These are phyloP conservation scores for Prototheca stagnorum DNA, from an alignment of 163 green algal genomes.

Conservation along the genomic window DNA sequence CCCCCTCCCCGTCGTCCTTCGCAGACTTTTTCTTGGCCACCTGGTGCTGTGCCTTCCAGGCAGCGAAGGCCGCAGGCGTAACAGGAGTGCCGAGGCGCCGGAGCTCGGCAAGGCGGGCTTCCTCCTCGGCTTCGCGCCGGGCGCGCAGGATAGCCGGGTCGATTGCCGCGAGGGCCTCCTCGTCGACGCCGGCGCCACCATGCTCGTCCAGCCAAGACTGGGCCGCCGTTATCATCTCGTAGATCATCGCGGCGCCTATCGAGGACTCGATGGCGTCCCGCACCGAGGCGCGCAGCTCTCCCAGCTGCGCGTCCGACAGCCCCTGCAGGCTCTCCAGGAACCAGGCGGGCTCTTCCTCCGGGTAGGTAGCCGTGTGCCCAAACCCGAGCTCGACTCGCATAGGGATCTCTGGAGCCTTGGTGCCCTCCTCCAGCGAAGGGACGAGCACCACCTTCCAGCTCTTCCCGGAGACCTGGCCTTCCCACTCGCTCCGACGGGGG, in stretches of 20 bases:
- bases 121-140: slow-evolving; percentile 36
- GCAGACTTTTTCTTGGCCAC: too few relatives aligned
- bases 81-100: slow-evolving; percentile 58
- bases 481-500: too few relatives aligned
- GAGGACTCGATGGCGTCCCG: slow-evolving; percentile 49
- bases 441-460: too few relatives aligned
- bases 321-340: slow-evolving; percentile 34
- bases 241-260: slow-evolving; percentile 89
- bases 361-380: slow-evolving; percentile 60
- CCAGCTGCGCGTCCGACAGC: slow-evolving; percentile 52
- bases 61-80: slow-evolving; percentile 46
- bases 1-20: too few relatives aligned
- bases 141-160: not conserved
- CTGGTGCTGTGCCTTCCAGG: slow-evolving; percentile 47
- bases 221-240: slow-evolving; percentile 49
- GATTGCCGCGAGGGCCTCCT: not conserved
- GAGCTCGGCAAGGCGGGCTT: slow-evolving; percentile 43
- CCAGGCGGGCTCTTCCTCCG: slow-evolving; percentile 3
- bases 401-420: too few relatives aligned
- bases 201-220: slow-evolving; percentile 72
- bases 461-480: too few relatives aligned
- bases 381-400: slow-evolving; percentile 42
- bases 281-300: slow-evolving; percentile 25
- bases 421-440: too few relatives aligned
- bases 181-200: slow-evolving; percentile 2